Percentiles rank a stretch among this genome's conserved stretches.
These are phyloP conservation scores for Breynia disticha DNA, from an alignment of 441 rosid genomes.

Conservation along the genomic window DNA sequence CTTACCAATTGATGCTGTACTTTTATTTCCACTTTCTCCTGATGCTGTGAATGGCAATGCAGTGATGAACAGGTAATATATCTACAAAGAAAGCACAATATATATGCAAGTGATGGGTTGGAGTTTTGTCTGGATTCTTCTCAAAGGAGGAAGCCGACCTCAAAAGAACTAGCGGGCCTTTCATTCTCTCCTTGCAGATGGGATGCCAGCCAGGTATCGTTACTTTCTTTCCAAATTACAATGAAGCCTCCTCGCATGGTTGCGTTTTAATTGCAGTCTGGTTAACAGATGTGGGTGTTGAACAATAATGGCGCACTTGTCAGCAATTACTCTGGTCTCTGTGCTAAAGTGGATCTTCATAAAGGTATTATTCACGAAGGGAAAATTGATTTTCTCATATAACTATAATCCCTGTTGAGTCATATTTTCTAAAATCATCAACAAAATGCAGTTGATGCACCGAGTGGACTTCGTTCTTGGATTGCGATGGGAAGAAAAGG, in stretches of 20 bases:
- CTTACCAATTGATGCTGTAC: no score
- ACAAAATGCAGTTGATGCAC: conserved; percentile 29
- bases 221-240: not conserved
- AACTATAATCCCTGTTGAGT: no score
- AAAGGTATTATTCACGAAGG: conserved; percentile 30
- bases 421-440: conserved; percentile 2
- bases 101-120: conserved; percentile 40
- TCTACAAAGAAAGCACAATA: conserved; percentile 35
- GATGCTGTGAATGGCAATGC: conserved; percentile 14
- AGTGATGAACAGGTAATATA: conserved; percentile 44
- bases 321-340: conserved; percentile 73
- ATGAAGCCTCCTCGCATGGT: no score
- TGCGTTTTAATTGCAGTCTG: not conserved
- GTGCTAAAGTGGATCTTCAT: conserved; percentile 44
- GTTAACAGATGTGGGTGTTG: conserved; percentile 70
- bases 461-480: conserved; percentile 70
- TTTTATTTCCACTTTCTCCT: not conserved
- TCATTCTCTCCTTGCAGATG: conserved; percentile 57
- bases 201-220: conserved; percentile 66
- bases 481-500: conserved; percentile 74
- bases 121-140: conserved; percentile 71
- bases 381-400: not conserved
- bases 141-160: conserved; percentile 46
- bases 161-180: conserved; percentile 44
- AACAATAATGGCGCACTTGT: conserved; percentile 46